A percentile compares a stretch with the other conserved stretches of the same genome.
phyloP scores from a whole-genome alignment of 495 filamentous ascomycete species.

The Lasiosphaeria ovina region DNA sequence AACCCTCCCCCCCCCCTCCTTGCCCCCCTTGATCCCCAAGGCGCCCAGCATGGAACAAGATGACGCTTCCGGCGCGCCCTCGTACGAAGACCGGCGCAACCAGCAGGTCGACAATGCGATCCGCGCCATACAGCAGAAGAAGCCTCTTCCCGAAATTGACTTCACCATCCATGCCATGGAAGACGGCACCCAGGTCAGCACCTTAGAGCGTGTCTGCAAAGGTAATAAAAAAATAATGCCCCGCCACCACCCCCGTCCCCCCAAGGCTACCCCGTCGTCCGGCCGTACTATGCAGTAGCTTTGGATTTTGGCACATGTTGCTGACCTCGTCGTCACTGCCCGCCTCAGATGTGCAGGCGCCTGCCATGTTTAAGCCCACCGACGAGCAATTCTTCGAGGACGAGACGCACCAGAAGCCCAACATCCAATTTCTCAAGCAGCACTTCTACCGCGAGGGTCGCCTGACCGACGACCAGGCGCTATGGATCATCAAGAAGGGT shows the following conservation, averaged over 20 bases:
- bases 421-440: slow-evolving; percentile 92
- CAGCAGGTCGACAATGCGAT: slow-evolving; percentile 64
- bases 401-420: slow-evolving; percentile 81
- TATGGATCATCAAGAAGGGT: slow-evolving; percentile 88
- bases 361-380: slow-evolving; percentile 83
- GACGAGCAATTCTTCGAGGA: slow-evolving; percentile 74
- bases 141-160: slow-evolving; percentile 93
- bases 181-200: slow-evolving; percentile 92
- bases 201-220: slow-evolving; percentile 93
- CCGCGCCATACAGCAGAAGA: slow-evolving; percentile 87
- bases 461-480: slow-evolving; percentile 91
- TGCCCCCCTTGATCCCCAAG: not conserved
- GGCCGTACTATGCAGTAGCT: no score
- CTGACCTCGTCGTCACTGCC: slow-evolving; percentile 14
- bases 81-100: slow-evolving; percentile 33
- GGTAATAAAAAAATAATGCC: slow-evolving; percentile 51
- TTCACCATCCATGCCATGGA: slow-evolving; percentile 98
- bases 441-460: slow-evolving; percentile 98
- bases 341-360: slow-evolving; percentile 85
- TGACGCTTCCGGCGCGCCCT: slow-evolving; percentile 34
- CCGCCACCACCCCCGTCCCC: not conserved
- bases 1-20: not conserved
- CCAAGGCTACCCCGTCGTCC: not conserved
- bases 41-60: slow-evolving; percentile 14
- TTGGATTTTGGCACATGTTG: not conserved